phyloP scores from a whole-genome alignment of 1,139 yeast genomes.

The Saccharomyces hybrid region DNA sequence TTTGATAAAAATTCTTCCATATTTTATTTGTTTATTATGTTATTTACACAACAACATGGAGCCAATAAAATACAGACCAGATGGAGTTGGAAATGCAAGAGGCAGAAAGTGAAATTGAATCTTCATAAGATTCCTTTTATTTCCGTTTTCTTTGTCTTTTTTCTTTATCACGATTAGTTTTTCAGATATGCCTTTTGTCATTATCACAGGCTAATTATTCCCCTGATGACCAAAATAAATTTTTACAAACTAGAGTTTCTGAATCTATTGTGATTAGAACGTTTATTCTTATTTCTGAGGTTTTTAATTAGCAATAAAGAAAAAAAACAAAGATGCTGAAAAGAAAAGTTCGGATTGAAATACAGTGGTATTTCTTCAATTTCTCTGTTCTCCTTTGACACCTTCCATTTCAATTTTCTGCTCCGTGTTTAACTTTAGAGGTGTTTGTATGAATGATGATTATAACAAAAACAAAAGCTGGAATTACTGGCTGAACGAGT shows the following conservation, averaged over 20 bases:
- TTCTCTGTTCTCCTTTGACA: constrained; percentile 12
- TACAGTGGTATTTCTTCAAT: constrained; percentile 22
- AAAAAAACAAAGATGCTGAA: not conserved
- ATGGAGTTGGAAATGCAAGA: not conserved
- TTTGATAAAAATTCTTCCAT: no score
- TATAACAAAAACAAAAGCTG: constrained; percentile 85
- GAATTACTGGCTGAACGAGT: constrained; percentile 96
- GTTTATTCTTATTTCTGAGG: constrained; percentile 9
- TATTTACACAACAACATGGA: no score
- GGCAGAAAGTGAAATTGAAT: not conserved
- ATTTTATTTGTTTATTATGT: no score
- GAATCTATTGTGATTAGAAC: constrained; percentile 33
- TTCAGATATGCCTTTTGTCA: not conserved
- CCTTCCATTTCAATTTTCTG: constrained; percentile 2
- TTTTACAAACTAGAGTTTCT: constrained; percentile 36
- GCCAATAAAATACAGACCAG: not conserved
- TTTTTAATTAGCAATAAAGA: constrained; percentile 1
- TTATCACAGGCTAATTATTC: constrained; percentile 9
- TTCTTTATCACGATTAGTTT: not conserved
- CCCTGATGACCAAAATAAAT: constrained; percentile 31
- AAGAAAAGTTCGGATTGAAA: constrained; percentile 7
- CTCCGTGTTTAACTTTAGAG: not conserved
- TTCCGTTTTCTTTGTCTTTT: not conserved
- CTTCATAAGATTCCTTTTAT: not conserved
- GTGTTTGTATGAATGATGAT: constrained; percentile 50